Evolutionary conservation across 2,329 filamentous ascomycete genomes (phyloP), one percentile per base, ranked within the genome.

Genomic region (Fusarium metavorans): DNA sequence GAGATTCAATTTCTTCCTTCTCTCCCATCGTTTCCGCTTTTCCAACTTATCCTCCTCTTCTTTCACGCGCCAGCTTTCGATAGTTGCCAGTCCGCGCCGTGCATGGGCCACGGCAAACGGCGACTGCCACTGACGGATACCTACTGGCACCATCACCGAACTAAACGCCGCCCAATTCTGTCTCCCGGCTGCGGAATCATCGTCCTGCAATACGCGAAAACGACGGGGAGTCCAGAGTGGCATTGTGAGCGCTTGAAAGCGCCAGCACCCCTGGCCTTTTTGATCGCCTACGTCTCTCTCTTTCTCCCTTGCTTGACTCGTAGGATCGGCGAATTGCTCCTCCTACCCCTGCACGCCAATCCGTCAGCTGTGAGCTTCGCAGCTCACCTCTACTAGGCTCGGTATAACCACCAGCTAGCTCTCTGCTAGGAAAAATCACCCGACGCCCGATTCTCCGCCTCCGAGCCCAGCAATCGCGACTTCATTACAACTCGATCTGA

Each of bases 31-130:
- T 13, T 63, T n/a, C 61, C 54, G 52, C 39, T 41, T 41, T 34
- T 35, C 56, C 73, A 60, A n/a, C 41, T 14, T 58, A 52, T 73
- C 41, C 20, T 68, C 62, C 56, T 60, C 50, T 41, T n/a, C 20
- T 45, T 41, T 60, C 37, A 34, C 20, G 41, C 63, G 25, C 63
- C 52, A 37, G 39, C 50, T 59, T 20, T 69, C 61, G 48, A 64
- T 71, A 68, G 52, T 45, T 39, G 39, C 52, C 58, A 72, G 57
- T 61, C 60, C 27, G 37, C 34, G 52, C 20, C 39, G 72, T 67
- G 72, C 72, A 74, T 73, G 60, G 72, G 63, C 72, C 68, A 67
- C 27, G 50, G 37, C 65, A 30, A 64, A 56, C 37, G 56, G 30
- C 41, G 64, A 64, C 54, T 73, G 25, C 61, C 45, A 64, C 45